A percentile compares a stretch with the other conserved stretches of the same genome.
Conservation (phyloP, 768 basidiomycete species). For the Psilocybe cubensis region DNA sequence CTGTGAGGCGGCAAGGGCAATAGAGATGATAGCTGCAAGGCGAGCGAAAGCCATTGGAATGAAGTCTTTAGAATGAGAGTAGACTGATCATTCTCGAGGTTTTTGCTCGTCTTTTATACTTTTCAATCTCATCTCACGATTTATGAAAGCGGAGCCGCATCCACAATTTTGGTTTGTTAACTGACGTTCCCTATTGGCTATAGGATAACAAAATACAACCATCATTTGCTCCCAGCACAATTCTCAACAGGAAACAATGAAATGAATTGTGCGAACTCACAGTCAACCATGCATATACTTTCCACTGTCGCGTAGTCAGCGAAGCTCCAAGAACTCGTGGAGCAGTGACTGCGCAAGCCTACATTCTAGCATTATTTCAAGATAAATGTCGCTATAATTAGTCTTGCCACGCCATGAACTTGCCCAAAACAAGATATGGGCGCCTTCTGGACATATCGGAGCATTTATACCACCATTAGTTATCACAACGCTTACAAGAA, state of each 20-base stretch:
- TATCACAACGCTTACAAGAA: not conserved
- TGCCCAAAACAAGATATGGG: not conserved
- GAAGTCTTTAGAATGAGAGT: not conserved
- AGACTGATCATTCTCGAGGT: not conserved
- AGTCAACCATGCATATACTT: not conserved
- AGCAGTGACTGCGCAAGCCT: not conserved
- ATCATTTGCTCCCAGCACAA: not conserved
- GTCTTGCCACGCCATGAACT: not conserved
- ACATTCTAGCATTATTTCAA: not conserved
- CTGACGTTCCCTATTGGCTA: not conserved
- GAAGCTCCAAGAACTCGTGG: not conserved
- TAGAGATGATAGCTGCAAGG: conserved; percentile 10
- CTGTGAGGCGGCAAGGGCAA: conserved; percentile 13
- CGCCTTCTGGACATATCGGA: not conserved
- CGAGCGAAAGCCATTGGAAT: conserved; percentile 15
- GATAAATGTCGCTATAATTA: not conserved
- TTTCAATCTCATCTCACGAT: not conserved
- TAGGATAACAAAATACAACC: not conserved
- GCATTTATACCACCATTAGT: not conserved
- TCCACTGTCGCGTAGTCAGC: not conserved
- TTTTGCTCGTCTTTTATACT: not conserved
- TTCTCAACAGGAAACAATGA: not conserved
- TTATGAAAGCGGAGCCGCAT: not conserved
- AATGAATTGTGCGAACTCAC: not conserved
- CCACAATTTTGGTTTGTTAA: not conserved